Percentiles rank a stretch among this genome's conserved stretches.
Evolutionary conservation across 495 filamentous ascomycete genomes (phyloP).

Genomic region (Lepraria neglecta): DNA sequence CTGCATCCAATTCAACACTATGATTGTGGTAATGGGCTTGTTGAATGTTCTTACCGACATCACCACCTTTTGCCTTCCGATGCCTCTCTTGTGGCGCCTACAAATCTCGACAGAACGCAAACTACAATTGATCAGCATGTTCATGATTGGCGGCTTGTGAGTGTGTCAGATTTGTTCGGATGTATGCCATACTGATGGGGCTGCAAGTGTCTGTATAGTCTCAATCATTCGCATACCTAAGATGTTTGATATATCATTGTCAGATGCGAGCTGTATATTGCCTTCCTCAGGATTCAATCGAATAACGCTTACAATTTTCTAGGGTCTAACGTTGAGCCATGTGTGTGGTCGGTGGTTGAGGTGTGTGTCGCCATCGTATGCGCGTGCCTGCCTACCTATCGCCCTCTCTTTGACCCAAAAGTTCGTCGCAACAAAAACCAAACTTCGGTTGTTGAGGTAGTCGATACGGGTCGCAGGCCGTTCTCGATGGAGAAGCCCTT

Average conservation of each 20-base stretch:
- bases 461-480: not conserved
- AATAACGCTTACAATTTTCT: not conserved
- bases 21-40: not conserved
- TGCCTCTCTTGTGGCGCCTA: slow-evolving; percentile 9
- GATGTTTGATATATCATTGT: slow-evolving; percentile 6
- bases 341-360: slow-evolving; percentile 14
- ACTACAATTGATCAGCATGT: slow-evolving; percentile 8
- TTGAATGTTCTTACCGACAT: slow-evolving; percentile 12
- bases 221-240: slow-evolving; percentile 6
- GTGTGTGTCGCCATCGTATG: slow-evolving; percentile 12
- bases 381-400: slow-evolving; percentile 11
- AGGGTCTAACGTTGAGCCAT: slow-evolving; percentile 2
- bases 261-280: slow-evolving; percentile 7
- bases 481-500: not conserved
- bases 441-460: not conserved
- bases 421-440: not conserved
- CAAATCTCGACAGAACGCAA: slow-evolving; percentile 4
- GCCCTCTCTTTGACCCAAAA: slow-evolving; percentile 11
- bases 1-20: not conserved
- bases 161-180: not conserved
- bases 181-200: not conserved
- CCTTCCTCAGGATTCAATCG: not conserved
- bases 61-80: slow-evolving; percentile 7
- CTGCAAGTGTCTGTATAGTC: slow-evolving; percentile 3
- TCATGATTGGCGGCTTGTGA: slow-evolving; percentile 11